Evolutionary conservation across 164 flowering plant species (phyloP), one percentile per base, ranked within the genome.

Genomic region (Liriodendron chinense): DNA sequence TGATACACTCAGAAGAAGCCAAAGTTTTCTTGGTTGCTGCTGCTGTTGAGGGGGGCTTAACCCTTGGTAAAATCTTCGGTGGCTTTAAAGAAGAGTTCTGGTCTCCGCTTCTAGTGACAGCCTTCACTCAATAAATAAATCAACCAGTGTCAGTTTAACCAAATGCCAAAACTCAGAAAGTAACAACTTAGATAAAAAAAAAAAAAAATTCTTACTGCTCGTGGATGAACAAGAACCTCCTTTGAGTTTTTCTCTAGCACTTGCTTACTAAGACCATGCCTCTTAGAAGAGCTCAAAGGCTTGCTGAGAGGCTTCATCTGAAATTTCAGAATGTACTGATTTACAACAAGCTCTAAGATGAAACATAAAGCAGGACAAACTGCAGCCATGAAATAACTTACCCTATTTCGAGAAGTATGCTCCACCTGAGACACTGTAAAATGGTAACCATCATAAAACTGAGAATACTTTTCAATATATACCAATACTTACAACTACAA

Each of bases 21-120:
- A 10, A 50, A 91, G 83, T 63, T 78, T 81, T 82, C 89, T 86
- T 94, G 21, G 87, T 75, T 71, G 85, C 72, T 79, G 83, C 63
- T 73, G 84, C 90, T 34, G 86, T 23, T 57, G 88, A 71, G 69
- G 79, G 74, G 24, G 85, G 72, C 65, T 67, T 78, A 28, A 65
- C 74, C 74, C 74, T 84, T 70, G 81, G 80, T 14, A 77, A 49
- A 70, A 76, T 76, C 77, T 82, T 88, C 21, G 93, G 88, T 69
- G 86, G 87, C 84, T 82, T 90, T 21, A 81, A 75, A 69, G 77
- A 75, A 10, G 80, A 47, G 64, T 69, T 83, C 16, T 72, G 69
- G 47, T 69, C 86, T 71, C 86, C 83, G 47, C 68, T 83, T 79
- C 74, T 80, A 72, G 76, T 72, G 70, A 56, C 72, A 69, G 78